Percentiles rank a stretch among this genome's conserved stretches.
Evolutionary conservation across 805 yeast species (phyloP).

Genomic region (Scheffersomyces ergatensis): DNA sequence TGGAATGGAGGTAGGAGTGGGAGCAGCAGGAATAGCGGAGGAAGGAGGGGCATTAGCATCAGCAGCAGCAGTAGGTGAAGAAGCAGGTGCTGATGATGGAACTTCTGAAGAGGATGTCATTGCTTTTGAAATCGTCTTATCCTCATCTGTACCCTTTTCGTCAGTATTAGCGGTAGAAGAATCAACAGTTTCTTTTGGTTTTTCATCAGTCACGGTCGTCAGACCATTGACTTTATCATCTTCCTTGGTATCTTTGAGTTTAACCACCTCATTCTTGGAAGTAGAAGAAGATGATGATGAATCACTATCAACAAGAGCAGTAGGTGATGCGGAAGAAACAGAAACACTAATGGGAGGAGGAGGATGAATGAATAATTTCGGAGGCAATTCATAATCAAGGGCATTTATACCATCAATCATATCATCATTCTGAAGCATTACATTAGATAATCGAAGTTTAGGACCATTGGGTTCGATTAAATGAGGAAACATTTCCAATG

Average conservation of each 20-base stretch:
- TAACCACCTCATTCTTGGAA: no score
- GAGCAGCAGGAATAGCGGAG: not conserved
- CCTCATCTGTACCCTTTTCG: not conserved
- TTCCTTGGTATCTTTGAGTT: not conserved
- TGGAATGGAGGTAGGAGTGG: conserved; percentile 3
- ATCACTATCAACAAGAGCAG: not conserved
- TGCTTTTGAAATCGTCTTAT: not conserved
- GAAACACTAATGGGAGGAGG: not conserved
- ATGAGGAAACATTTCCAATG: conserved; percentile 64
- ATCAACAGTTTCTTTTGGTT: conserved; percentile 3
- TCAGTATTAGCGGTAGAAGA: not conserved
- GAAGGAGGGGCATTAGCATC: conserved; percentile 4
- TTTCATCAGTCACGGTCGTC: not conserved
- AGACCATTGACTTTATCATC: not conserved
- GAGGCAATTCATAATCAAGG: conserved; percentile 28
- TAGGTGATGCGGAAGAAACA: not conserved
- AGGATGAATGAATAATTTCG: conserved; percentile 10
- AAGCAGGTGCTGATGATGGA: not conserved
- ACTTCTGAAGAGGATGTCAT: not conserved
- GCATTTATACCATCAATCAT: conserved; percentile 13
- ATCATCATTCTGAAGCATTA: conserved; percentile 58
- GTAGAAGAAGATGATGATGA: no score
- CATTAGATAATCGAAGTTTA: conserved; percentile 45
- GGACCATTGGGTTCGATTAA: conserved; percentile 69
- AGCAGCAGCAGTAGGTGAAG: conserved; percentile 2